Evolutionary conservation across 2,329 filamentous ascomycete genomes (phyloP).

Genomic region (Xylariaceae sp.): DNA sequence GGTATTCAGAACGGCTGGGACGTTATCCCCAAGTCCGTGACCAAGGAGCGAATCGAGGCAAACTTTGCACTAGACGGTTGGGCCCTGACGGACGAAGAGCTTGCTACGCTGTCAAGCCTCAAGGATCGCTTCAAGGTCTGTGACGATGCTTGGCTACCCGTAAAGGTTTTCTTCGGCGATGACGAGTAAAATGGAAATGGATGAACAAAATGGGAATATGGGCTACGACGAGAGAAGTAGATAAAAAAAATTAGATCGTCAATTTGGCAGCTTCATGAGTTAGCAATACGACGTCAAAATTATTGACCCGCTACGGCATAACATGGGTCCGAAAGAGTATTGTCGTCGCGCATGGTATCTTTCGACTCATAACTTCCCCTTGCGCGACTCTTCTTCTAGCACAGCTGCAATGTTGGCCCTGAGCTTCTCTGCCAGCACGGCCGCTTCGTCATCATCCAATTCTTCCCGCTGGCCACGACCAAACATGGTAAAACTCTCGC

Average conservation of each 20-base stretch:
- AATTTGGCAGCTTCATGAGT: conserved; percentile 1
- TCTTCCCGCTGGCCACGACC: conserved; percentile 67
- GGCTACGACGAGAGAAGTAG: conserved; percentile 3
- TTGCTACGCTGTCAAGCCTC: conserved; percentile 61
- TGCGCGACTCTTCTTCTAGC: conserved; percentile 38
- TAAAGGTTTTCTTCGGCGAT: conserved; percentile 78
- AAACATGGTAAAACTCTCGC: conserved; percentile 76
- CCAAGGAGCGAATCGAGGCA: conserved; percentile 62
- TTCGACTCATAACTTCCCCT: conserved; percentile 31
- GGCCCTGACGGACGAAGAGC: conserved; percentile 66
- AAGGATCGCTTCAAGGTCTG: conserved; percentile 79
- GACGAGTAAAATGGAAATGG: conserved; percentile 53
- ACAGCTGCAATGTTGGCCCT: conserved; percentile 45
- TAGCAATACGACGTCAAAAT: not conserved
- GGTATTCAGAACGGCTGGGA: conserved; percentile 74
- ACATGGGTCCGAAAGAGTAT: not conserved
- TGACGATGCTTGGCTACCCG: conserved; percentile 64
- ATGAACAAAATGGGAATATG: not conserved
- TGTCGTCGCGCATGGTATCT: not conserved
- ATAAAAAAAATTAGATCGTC: conserved; percentile 4
- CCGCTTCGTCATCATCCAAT: conserved; percentile 69
- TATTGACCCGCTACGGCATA: not conserved
- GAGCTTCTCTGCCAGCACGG: conserved; percentile 50
- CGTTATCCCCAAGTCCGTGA: conserved; percentile 82
- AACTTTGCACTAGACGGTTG: conserved; percentile 74